Percentiles rank a stretch among this genome's conserved stretches.
phyloP scores from a whole-genome alignment of 306 rosid genomes.

The peach (Prunus persica) region DNA sequence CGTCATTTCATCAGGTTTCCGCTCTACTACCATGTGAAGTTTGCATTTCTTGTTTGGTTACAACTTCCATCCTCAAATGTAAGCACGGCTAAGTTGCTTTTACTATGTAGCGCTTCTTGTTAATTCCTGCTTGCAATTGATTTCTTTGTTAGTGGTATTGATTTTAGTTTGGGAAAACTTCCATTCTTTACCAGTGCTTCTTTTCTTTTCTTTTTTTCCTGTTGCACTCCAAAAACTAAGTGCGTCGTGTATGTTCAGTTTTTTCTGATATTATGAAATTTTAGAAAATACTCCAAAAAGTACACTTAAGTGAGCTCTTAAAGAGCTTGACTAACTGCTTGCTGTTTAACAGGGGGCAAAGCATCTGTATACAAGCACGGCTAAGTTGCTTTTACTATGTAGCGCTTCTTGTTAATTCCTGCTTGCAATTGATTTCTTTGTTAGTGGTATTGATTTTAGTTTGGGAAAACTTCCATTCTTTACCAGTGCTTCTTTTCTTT shows the following conservation, averaged over 20 bases:
- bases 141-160: not conserved
- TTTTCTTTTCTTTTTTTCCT: not conserved
- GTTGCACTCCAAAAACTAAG: not conserved
- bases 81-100: constrained; percentile 17
- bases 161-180: not conserved
- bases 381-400: not conserved
- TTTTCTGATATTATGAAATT: not conserved
- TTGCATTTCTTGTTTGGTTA: constrained; percentile 66
- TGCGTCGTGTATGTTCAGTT: not conserved
- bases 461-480: not conserved
- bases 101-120: not conserved
- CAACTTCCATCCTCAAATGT: constrained; percentile 59
- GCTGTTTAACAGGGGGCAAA: constrained; percentile 45
- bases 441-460: not conserved
- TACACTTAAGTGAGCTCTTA: not conserved
- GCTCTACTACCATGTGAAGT: constrained; percentile 51
- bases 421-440: not conserved
- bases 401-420: not conserved
- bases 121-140: not conserved
- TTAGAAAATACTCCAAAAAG: not conserved
- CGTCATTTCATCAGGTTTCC: constrained; percentile 45
- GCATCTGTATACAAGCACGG: constrained; percentile 34
- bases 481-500: not conserved
- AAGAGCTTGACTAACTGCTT: constrained; percentile 14
- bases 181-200: not conserved